Percentiles rank a stretch among this genome's conserved stretches.
Conservation (phyloP, 1,284 basidiomycete species). For the Naganishia sp. region DNA sequence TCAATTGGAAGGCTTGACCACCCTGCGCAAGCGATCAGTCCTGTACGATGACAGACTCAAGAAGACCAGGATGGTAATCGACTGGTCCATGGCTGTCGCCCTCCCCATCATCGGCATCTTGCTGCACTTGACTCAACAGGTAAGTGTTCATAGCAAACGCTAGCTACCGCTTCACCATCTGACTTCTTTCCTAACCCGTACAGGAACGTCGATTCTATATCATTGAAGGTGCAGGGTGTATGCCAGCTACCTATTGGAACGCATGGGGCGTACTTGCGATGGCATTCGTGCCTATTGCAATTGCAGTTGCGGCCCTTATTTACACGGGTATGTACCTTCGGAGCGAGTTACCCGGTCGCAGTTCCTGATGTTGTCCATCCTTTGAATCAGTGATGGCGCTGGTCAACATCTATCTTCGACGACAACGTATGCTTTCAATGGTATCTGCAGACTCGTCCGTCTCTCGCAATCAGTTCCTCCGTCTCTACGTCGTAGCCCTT, state of each 20-base stretch:
- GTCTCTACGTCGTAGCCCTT: conserved; percentile 43
- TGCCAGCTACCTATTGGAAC: conserved; percentile 47
- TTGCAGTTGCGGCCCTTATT: conserved; percentile 38
- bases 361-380: background rate
- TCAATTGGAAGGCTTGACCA: conserved; percentile 46
- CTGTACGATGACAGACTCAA: conserved; percentile 41
- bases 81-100: conserved; percentile 37
- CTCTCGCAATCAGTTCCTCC: conserved; percentile 45
- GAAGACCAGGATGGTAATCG: conserved; percentile 40
- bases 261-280: conserved; percentile 47
- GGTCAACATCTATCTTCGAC: conserved; percentile 45
- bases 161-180: too few species aligned
- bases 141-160: background rate
- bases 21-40: conserved; percentile 43
- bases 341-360: background rate
- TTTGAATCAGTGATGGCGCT: conserved; percentile 41
- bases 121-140: conserved; percentile 43
- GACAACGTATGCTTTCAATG: conserved; percentile 43
- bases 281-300: conserved; percentile 46
- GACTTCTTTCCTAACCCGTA: background rate
- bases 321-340: conserved; percentile 42
- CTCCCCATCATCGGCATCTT: conserved; percentile 43
- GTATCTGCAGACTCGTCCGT: conserved; percentile 42
- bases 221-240: conserved; percentile 42
- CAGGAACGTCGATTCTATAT: conserved; percentile 45